phyloP scores from a whole-genome alignment of 768 basidiomycete species.

The Amanita exitialis region DNA sequence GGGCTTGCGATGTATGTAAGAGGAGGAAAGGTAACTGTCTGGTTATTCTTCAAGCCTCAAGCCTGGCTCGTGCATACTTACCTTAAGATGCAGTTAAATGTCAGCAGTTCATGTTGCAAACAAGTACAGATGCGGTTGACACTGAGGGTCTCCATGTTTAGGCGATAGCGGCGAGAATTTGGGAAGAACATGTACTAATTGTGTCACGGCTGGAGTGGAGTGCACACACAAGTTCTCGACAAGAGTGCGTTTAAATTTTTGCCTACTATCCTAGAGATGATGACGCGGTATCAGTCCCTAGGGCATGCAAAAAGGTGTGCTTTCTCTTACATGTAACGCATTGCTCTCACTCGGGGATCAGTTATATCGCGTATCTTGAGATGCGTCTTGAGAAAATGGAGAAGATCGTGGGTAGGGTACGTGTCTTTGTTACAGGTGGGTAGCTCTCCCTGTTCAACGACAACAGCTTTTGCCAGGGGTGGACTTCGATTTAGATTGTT shows the following conservation, averaged over 20 bases:
- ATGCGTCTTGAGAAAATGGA: conserved; percentile 57
- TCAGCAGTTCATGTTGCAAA: conserved; percentile 10
- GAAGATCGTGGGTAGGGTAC: conserved; percentile 42
- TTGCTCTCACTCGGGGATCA: conserved; percentile 19
- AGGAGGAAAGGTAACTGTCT: too few species aligned
- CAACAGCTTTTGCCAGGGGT: conserved; percentile 42
- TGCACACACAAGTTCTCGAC: conserved; percentile 67
- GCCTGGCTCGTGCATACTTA: too few species aligned
- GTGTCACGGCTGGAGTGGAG: conserved; percentile 43
- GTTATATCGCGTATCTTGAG: conserved; percentile 57
- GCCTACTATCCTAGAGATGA: background rate
- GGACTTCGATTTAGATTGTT: conserved; percentile 51
- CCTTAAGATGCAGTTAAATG: conserved; percentile 9
- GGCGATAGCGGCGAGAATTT: conserved; percentile 64
- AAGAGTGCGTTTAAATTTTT: conserved; percentile 33
- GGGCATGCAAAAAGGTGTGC: conserved; percentile 53
- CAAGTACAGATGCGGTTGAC: background rate
- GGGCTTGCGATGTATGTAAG: too few species aligned
- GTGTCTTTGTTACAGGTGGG: background rate
- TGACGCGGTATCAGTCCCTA: conserved; percentile 25
- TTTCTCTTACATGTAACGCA: conserved; percentile 16
- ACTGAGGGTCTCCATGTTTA: conserved; percentile 15
- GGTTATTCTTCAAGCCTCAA: too few species aligned
- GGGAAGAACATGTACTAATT: conserved; percentile 57
- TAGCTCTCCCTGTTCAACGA: background rate